Evolutionary conservation across 257 asterid species (phyloP).

Genomic region (Jaltomata sinuosa): DNA sequence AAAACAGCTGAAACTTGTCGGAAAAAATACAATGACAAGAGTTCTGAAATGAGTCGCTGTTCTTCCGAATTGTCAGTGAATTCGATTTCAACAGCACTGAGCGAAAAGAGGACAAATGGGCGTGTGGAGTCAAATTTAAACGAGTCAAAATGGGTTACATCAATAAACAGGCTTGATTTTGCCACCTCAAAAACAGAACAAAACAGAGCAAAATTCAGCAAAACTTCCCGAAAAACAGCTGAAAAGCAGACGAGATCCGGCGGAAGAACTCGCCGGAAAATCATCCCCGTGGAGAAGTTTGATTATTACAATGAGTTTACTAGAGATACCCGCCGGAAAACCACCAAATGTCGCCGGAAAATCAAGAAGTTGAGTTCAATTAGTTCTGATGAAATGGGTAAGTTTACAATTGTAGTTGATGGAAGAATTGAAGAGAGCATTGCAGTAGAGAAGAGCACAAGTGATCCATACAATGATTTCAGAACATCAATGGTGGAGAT

Average conservation of each 20-base stretch:
- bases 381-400: not conserved
- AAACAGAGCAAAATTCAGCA: not conserved
- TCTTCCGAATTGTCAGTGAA: constrained; percentile 14
- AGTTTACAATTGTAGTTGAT: not conserved
- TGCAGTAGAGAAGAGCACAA: constrained; percentile 61
- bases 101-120: not conserved
- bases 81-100: not conserved
- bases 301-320: constrained; percentile 9
- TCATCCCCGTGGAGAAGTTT: not conserved
- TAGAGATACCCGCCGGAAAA: not conserved
- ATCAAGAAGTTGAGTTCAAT: not conserved
- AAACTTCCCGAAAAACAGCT: not conserved
- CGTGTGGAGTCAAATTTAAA: not conserved
- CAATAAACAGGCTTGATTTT: not conserved
- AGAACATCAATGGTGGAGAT: constrained; percentile 81
- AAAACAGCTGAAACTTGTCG: not conserved
- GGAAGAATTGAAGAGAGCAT: constrained; percentile 27
- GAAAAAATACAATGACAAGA: constrained; percentile 11
- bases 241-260: not conserved
- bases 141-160: not conserved
- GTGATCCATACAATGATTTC: constrained; percentile 58
- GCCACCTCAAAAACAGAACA: not conserved
- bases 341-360: not conserved
- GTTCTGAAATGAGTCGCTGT: constrained; percentile 16
- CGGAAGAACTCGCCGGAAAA: not conserved